A percentile compares a stretch with the other conserved stretches of the same genome.
These are phyloP conservation scores for Fusarium pseudograminearum DNA, from an alignment of 2,329 filamentous ascomycete genomes.

Conservation along the genomic window DNA sequence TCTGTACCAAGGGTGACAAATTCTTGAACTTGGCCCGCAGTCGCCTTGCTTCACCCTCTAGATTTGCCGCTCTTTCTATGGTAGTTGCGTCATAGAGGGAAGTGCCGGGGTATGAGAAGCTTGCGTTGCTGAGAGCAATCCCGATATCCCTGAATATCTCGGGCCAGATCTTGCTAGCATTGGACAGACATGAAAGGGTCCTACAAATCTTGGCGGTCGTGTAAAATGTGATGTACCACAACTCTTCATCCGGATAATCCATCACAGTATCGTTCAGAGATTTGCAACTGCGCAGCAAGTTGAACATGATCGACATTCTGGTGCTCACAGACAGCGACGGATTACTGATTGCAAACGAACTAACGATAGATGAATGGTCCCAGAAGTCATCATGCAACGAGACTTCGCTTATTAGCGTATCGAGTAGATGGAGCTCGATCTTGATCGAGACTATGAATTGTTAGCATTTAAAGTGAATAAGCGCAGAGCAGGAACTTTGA, in stretches of 20 bases:
- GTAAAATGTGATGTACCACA: slow-evolving; percentile 24
- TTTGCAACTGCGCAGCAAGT: slow-evolving; percentile 9
- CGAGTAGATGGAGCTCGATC: slow-evolving; percentile 10
- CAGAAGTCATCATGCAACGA: slow-evolving; percentile 23
- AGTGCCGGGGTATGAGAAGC: background rate
- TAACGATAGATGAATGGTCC: background rate
- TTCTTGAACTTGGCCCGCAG: slow-evolving; percentile 10
- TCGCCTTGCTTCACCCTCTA: slow-evolving; percentile 1
- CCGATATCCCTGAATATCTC: slow-evolving; percentile 1
- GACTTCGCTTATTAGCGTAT: slow-evolving; percentile 17
- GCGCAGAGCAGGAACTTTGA: fast-evolving
- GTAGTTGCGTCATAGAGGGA: background rate
- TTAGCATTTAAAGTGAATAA: background rate
- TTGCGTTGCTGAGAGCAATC: background rate
- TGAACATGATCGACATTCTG: background rate
- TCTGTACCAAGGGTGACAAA: background rate
- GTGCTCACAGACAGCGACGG: background rate
- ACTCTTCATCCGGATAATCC: background rate
- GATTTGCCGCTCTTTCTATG: slow-evolving; percentile 3
- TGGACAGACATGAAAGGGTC: slow-evolving; percentile 16
- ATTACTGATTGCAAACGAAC: background rate
- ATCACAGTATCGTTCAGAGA: slow-evolving; percentile 5
- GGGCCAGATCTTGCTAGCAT: slow-evolving; percentile 7
- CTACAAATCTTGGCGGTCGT: slow-evolving; percentile 20
- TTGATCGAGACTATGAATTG: background rate